These are phyloP conservation scores for Exophiala dermatitidis DNA, from an alignment of 2,329 filamentous ascomycete genomes.

Conservation along the genomic window DNA sequence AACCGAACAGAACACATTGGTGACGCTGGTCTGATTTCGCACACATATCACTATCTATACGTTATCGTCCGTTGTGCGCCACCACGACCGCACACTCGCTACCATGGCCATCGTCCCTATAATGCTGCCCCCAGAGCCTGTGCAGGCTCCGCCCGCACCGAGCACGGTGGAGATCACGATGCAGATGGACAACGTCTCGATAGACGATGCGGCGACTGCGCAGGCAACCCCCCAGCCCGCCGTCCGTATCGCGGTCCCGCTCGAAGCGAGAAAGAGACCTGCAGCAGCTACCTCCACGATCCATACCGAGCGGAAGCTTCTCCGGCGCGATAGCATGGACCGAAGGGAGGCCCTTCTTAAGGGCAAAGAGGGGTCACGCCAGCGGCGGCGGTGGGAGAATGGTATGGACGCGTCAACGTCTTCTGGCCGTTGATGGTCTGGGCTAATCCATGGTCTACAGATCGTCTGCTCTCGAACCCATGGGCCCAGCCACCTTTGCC, in stretches of 20 bases:
- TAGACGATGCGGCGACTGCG: conserved; percentile 1
- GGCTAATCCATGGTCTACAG: conserved; percentile 41
- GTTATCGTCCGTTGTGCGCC: background rate
- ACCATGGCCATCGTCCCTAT: conserved; percentile 21
- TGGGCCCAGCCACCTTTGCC: conserved; percentile 75
- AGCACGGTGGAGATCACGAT: conserved; percentile 8
- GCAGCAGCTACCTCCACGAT: conserved; percentile 28
- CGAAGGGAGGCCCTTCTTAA: conserved; percentile 70
- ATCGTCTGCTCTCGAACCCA: conserved; percentile 79
- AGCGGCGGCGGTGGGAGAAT: conserved; percentile 90
- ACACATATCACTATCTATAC: background rate
- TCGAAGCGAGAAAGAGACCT: conserved; percentile 49
- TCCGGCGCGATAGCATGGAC: conserved; percentile 56
- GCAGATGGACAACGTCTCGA: conserved; percentile 14
- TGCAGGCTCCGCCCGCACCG: background rate
- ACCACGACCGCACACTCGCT: background rate
- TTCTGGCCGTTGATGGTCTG: background rate
- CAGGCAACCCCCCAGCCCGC: conserved; percentile 41
- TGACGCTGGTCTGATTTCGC: background rate
- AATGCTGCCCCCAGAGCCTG: conserved; percentile 8
- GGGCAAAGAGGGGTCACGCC: conserved; percentile 82
- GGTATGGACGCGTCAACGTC: conserved; percentile 46
- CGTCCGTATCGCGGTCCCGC: conserved; percentile 63
- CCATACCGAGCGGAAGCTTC: conserved; percentile 45
- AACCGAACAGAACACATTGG: background rate